These are phyloP conservation scores for Suillus paluster DNA, from an alignment of 768 basidiomycete genomes.

Conservation along the genomic window DNA sequence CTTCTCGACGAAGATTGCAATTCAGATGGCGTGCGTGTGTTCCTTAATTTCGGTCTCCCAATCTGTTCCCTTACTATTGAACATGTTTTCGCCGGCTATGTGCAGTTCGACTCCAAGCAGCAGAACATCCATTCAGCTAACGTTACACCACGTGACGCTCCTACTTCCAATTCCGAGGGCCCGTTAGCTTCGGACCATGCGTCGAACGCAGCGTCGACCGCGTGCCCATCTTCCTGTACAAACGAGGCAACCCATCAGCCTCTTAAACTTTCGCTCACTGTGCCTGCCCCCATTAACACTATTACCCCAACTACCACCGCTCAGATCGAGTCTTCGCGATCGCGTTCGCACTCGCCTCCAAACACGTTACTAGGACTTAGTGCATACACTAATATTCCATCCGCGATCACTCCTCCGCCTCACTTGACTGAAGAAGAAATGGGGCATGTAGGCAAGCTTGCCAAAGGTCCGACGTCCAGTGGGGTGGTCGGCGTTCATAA, in stretches of 20 bases:
- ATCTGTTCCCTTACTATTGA: neutral
- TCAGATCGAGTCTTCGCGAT: neutral
- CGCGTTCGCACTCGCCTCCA: neutral
- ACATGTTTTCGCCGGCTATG: neutral
- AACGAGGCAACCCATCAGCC: constrained; percentile 5
- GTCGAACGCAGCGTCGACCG: neutral
- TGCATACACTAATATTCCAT: constrained; percentile 3
- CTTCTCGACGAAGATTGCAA: constrained; percentile 8
- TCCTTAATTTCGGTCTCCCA: neutral
- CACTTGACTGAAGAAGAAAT: constrained; percentile 1
- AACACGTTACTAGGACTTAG: neutral
- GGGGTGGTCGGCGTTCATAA: neutral
- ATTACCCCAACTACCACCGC: constrained; percentile 1
- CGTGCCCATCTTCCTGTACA: neutral
- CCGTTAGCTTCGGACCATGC: neutral
- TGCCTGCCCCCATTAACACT: neutral
- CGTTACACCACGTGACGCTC: neutral
- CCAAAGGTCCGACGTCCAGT: neutral
- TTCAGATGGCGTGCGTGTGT: constrained; percentile 39
- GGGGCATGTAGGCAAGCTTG: neutral
- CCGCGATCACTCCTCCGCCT: neutral
- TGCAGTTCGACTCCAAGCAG: neutral
- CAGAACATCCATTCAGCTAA: neutral
- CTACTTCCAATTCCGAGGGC: neutral
- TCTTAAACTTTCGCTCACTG: neutral